These are phyloP conservation scores for Thalassiosira hispida DNA, from an alignment of 352 stramenopile species.

Conservation along the genomic window DNA sequence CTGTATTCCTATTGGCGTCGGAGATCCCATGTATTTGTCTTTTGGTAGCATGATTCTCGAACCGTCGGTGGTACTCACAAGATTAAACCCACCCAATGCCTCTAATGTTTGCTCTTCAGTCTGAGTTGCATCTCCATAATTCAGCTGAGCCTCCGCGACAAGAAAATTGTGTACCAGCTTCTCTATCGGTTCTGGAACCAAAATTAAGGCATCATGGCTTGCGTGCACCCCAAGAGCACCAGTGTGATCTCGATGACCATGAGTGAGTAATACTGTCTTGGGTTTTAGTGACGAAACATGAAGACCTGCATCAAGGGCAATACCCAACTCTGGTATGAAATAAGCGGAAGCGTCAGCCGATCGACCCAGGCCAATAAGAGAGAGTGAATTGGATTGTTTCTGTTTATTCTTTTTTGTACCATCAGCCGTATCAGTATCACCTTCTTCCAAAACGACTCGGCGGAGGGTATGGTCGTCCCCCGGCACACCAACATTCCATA, in stretches of 20 bases:
- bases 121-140: constrained; percentile 65
- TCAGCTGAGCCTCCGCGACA: constrained; percentile 64
- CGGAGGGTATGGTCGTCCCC: constrained; percentile 70
- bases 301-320: constrained; percentile 69
- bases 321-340: constrained; percentile 67
- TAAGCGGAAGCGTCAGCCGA: constrained; percentile 66
- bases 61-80: constrained; percentile 52
- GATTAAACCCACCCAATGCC: constrained; percentile 56
- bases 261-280: constrained; percentile 65
- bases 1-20: constrained; percentile 60
- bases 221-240: constrained; percentile 59
- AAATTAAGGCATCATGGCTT: constrained; percentile 11
- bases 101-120: constrained; percentile 58
- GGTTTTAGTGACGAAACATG: constrained; percentile 60
- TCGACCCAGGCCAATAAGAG: constrained; percentile 61
- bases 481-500: constrained; percentile 63
- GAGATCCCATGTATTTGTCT: constrained; percentile 51
- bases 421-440: neutral
- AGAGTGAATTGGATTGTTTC: constrained; percentile 35
- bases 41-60: constrained; percentile 54
- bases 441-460: constrained; percentile 45
- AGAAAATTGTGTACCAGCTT: constrained; percentile 58
- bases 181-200: constrained; percentile 49
- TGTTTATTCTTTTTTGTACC: constrained; percentile 9
- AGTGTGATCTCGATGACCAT: constrained; percentile 73